Percentiles rank a stretch among this genome's conserved stretches.
phyloP scores from a whole-genome alignment of 176 grass and related monocot species.

The Carex scoparia region DNA sequence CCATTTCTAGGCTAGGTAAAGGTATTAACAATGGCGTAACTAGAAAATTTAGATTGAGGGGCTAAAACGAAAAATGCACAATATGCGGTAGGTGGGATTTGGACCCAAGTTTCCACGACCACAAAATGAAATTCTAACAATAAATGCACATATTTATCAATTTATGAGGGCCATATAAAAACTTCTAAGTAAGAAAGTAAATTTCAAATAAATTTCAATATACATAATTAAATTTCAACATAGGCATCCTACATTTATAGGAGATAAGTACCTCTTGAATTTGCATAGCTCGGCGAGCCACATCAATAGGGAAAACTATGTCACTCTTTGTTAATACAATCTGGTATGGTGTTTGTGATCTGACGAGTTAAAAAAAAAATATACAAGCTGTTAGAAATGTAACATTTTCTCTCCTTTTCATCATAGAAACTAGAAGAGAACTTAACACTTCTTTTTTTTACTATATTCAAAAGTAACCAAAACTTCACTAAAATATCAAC shows the following conservation, averaged over 20 bases:
- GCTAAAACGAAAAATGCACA: no score
- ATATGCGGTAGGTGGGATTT: no score
- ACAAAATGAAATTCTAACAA: no score
- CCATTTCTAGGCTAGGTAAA: not conserved
- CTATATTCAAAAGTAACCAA: not conserved
- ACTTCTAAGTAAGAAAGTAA: no score
- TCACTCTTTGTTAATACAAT: conserved; percentile 92
- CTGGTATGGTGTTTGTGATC: conserved; percentile 88
- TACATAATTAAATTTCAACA: no score
- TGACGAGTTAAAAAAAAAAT: conserved; percentile 18
- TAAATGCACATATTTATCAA: no score
- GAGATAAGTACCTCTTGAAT: conserved; percentile 66
- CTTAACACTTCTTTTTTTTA: not conserved
- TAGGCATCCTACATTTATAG: not conserved
- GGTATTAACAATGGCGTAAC: not conserved
- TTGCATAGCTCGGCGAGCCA: conserved; percentile 75
- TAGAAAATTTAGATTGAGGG: no score
- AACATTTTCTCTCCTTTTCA: not conserved
- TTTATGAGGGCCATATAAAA: no score
- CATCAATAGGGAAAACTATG: conserved; percentile 92
- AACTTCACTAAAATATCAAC: not conserved
- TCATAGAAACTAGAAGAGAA: not conserved
- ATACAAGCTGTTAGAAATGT: not conserved
- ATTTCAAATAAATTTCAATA: conserved; percentile 4
- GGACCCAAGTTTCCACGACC: no score